A percentile compares a stretch with the other conserved stretches of the same genome.
Evolutionary conservation across 2,329 filamentous ascomycete genomes (phyloP).

Genomic region (Coniella lustricola): DNA sequence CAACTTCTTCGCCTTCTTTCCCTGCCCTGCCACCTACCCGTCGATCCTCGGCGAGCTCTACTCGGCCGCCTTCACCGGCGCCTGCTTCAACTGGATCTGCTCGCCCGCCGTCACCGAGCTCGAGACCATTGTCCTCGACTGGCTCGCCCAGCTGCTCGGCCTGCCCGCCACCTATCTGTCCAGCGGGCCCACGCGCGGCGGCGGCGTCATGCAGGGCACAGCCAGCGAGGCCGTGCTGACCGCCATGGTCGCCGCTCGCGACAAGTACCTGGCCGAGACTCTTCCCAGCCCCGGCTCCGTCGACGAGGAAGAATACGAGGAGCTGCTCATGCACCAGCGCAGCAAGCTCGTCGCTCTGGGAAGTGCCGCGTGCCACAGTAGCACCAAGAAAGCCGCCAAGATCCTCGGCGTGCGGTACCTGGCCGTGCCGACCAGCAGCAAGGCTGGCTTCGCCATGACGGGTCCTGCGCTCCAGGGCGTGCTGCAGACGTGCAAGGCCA

Average conservation of each 20-base stretch:
- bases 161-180: constrained; percentile 70
- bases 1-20: constrained; percentile 95
- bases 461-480: constrained; percentile 53
- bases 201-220: constrained; percentile 90
- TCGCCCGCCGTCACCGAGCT: constrained; percentile 87
- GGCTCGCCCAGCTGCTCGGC: constrained; percentile 70
- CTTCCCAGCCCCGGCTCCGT: constrained; percentile 36
- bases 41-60: constrained; percentile 90
- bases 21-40: constrained; percentile 73
- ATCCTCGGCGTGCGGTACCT: constrained; percentile 80
- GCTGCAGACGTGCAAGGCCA: constrained; percentile 57
- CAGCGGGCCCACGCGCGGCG: constrained; percentile 61
- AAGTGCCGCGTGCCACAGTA: constrained; percentile 73
- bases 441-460: constrained; percentile 64
- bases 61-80: constrained; percentile 77
- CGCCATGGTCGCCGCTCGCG: constrained; percentile 78
- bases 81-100: constrained; percentile 97
- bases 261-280: constrained; percentile 63
- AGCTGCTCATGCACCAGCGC: constrained; percentile 59
- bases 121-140: constrained; percentile 88
- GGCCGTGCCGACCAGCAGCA: constrained; percentile 55
- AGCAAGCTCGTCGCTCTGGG: constrained; percentile 73
- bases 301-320: constrained; percentile 52
- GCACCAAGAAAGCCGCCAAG: constrained; percentile 78
- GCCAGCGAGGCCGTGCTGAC: constrained; percentile 84